Evolutionary conservation across 2,329 filamentous ascomycete genomes (phyloP).

Genomic region (Hirsutella rhossiliensis): DNA sequence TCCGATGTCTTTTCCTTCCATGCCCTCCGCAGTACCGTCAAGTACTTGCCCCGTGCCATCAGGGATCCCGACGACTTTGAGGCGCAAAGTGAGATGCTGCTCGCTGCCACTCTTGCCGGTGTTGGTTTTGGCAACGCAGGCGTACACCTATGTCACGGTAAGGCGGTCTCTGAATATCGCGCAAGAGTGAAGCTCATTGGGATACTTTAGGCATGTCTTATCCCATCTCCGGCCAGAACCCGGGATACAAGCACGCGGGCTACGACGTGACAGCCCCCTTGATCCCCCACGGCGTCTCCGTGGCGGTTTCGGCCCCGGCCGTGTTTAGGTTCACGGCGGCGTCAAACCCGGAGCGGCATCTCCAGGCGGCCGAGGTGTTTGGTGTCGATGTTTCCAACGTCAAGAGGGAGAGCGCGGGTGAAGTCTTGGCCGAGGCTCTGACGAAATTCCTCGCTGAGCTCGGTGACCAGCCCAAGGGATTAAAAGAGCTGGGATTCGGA

Average conservation of each 20-base stretch:
- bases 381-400: conserved; percentile 82
- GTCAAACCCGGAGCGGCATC: conserved; percentile 84
- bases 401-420: conserved; percentile 80
- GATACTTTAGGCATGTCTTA: conserved; percentile 73
- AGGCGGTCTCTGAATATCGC: conserved; percentile 7
- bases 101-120: conserved; percentile 86
- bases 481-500: conserved; percentile 75
- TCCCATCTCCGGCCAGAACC: conserved; percentile 91
- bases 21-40: conserved; percentile 70
- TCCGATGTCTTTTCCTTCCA: conserved; percentile 92
- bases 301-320: conserved; percentile 84
- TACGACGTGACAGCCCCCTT: conserved; percentile 67
- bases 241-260: conserved; percentile 75
- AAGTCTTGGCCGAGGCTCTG: conserved; percentile 75
- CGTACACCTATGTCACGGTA: conserved; percentile 64
- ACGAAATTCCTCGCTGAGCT: conserved; percentile 68
- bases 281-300: conserved; percentile 92
- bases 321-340: conserved; percentile 90
- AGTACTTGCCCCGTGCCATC: conserved; percentile 83
- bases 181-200: neutral
- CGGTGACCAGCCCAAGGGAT: conserved; percentile 80
- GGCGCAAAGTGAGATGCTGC: conserved; percentile 89
- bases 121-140: conserved; percentile 97
- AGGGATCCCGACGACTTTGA: conserved; percentile 82
- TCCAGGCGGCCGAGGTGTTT: conserved; percentile 80